Base-by-base conservation (phyloP, 768 basidiomycete species). In the Rickenella mellea region DNA sequence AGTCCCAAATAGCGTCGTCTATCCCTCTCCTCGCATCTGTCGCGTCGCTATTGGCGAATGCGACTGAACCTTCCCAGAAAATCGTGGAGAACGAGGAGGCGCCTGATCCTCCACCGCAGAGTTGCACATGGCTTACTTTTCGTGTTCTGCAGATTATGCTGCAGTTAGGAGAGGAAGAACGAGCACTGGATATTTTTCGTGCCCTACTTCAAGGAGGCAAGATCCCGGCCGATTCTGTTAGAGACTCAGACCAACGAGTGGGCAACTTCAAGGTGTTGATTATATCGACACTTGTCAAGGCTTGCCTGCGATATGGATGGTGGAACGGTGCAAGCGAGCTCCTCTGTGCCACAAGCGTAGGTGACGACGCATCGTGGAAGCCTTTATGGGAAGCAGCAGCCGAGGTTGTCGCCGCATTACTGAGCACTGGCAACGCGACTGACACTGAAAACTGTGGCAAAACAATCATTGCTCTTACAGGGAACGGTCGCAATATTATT, bases 251-350 rank as follows among this genome's bases (percentile, higher is more conserved):
- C 28, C 53, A 52, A 25, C 47, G 56, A n/a, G 53, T 60, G 11
- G 55, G 60, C 1, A 64, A 74, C 47, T 67, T 76, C 37, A 53
- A 59, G 17, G 56, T 69, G 15, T 71, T 80, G 40, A 59, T 82
- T 19, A 60, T 64, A 19, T 62, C 69, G 20, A 65, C 73, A 10
- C 53, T 80, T 26, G 63, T 73, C 8, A 68, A 69, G 33, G 65
- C 79, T 6, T 71, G 74, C 47, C 50, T 77, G 28, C 63, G 71
- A 47, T 80, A 74, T 73, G 61, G 68, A 30, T 80, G 74, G 75
- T 59, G 63, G 38, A 42, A 51, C 21, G 60, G 67, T 28, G 74
- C 73, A 1, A 53, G 21, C 6, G 17, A 19, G 20, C 26, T 40
- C 8, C 19, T 40, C 21, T 26, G 27, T 11, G 27, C 39, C 5